Evolutionary conservation across 2,329 filamentous ascomycete genomes (phyloP), one percentile per base, ranked within the genome.

Genomic region (Anthostomella pinea): DNA sequence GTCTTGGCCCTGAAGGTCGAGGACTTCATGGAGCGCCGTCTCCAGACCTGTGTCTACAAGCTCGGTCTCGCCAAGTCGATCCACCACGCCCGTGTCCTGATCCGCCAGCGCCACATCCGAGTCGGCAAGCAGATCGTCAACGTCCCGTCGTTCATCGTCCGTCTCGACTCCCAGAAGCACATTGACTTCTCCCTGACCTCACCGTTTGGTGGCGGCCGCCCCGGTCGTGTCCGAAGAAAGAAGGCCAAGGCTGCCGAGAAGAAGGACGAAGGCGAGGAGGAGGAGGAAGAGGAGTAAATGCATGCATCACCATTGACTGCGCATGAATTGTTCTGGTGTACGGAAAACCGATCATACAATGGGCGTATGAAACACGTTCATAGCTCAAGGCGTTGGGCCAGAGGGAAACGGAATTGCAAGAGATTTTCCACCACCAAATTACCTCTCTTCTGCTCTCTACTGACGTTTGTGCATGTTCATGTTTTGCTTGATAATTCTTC

Each of bases 91-190:
- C 91, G 93, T 87, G 93, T 98, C 67, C 83, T 98, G 62, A 98
- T 98, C 80, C 89, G 88, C 71, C 93, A 98, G 81, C 86, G 93
- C 68, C 93, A 98, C 81, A 98, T 98, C 77, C 93, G 90, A 67
- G 93, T 98, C 68, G 93, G 93, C 75, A 98, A 98, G 87, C 93
- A 98, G 81, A 97, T 98, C 69, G 93, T 98, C 81, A 98, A 98
- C 75, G 93, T 98, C 46, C 93, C 93, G 54, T 97, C 91, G 38
- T 98, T 95, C 85, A 85, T 98, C 69, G 93, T 98, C 72, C 93
- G 93, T 76, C 88, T 98, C 66, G 93, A 98, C 81, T 96, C 90
- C 63, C 93, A 98, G 85, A 98, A 98, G 87, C 93, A 98, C 85
- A 97, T 98, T 64, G 93, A 98, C 81, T 97, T 98, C 71, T 81